Conservation (phyloP, 73 alveolate species). For the Tetrahymena malaccensis region DNA sequence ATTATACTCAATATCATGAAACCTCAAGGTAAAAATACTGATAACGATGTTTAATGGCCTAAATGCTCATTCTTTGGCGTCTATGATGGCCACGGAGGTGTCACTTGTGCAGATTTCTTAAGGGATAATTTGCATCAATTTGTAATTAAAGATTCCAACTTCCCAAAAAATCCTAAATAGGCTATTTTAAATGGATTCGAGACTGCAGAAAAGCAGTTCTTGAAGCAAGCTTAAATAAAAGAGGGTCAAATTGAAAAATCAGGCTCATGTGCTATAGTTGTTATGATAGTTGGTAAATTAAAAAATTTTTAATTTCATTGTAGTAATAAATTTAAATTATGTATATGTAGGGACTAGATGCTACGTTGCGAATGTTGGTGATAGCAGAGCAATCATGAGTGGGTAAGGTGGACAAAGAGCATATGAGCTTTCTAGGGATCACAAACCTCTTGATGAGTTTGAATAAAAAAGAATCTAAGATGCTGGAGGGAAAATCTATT, state of each 20-base stretch:
- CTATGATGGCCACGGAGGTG: constrained; percentile 60
- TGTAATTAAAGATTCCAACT: constrained; percentile 29
- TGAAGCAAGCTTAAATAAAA: constrained; percentile 44
- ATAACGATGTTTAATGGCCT: constrained; percentile 50
- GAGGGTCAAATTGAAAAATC: constrained; percentile 45
- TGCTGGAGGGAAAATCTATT: constrained; percentile 88
- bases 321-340: background rate
- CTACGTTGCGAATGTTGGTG: constrained; percentile 74
- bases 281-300: constrained; percentile 31
- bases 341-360: constrained; percentile 41
- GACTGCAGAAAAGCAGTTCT: constrained; percentile 48
- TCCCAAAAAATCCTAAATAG: constrained; percentile 52
- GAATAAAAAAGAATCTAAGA: constrained; percentile 68
- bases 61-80: constrained; percentile 53
- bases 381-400: constrained; percentile 59
- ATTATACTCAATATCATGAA: constrained; percentile 54
- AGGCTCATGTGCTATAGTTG: constrained; percentile 76
- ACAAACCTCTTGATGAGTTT: constrained; percentile 57
- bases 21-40: constrained; percentile 29
- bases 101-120: constrained; percentile 54
- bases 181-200: constrained; percentile 46
- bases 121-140: constrained; percentile 52
- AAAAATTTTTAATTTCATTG: background rate
- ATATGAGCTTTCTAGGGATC: constrained; percentile 48
- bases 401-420: constrained; percentile 51